Conservation (phyloP, 345 rosid genomes). For the Hevea brasiliensis region DNA sequence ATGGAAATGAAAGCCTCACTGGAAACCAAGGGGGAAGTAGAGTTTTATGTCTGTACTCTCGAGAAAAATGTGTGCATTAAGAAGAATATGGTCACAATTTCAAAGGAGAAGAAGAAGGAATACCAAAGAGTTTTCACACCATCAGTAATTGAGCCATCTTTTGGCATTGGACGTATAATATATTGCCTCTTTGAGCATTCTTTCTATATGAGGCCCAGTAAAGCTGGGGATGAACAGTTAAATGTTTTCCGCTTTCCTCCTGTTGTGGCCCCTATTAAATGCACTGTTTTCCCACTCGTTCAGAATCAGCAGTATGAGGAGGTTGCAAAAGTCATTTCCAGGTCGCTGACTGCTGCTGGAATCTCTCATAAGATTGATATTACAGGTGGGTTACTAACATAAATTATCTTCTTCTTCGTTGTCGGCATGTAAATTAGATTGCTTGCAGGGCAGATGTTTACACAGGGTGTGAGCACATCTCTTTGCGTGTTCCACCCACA, state of each 20-base stretch:
- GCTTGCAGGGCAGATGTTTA: background rate
- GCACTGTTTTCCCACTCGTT: slow-evolving; percentile 92
- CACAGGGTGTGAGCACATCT: background rate
- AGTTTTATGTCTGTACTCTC: slow-evolving; percentile 75
- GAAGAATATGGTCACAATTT: slow-evolving; percentile 84
- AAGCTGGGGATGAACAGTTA: slow-evolving; percentile 83
- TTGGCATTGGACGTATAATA: slow-evolving; percentile 91
- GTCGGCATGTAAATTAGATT: background rate
- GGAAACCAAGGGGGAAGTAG: slow-evolving; percentile 82
- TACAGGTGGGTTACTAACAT: slow-evolving; percentile 50
- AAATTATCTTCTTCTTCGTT: background rate
- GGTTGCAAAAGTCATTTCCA: slow-evolving; percentile 68
- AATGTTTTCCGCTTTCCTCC: slow-evolving; percentile 90
- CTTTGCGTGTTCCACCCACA: no score
- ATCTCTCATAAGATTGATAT: slow-evolving; percentile 90
- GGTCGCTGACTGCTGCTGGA: slow-evolving; percentile 68
- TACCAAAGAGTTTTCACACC: slow-evolving; percentile 90
- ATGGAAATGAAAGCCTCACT: slow-evolving; percentile 71
- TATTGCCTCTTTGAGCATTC: slow-evolving; percentile 90
- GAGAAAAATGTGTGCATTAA: slow-evolving; percentile 58
- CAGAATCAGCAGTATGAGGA: slow-evolving; percentile 82
- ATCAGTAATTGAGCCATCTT: slow-evolving; percentile 91
- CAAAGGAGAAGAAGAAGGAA: slow-evolving; percentile 86
- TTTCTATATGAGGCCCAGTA: slow-evolving; percentile 81
- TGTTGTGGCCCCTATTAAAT: slow-evolving; percentile 85